These are phyloP conservation scores for Oleoguttula mirabilis DNA, from an alignment of 495 filamentous ascomycete species.

Conservation along the genomic window DNA sequence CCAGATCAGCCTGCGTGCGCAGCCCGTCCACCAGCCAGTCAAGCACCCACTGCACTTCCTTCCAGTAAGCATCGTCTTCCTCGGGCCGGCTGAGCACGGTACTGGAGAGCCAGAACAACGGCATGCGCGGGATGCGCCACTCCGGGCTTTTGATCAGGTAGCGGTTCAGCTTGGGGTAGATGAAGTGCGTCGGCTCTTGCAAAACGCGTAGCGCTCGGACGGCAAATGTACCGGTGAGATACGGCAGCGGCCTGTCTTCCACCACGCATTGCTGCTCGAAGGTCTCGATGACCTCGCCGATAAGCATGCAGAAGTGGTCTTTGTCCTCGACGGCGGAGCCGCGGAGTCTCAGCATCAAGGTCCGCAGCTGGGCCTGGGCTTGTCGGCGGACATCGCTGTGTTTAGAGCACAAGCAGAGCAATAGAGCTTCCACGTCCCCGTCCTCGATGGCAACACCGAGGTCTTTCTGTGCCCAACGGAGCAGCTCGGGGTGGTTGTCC, in stretches of 20 bases:
- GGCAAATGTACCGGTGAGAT: constrained; percentile 61
- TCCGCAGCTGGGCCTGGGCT: constrained; percentile 53
- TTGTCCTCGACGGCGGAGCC: constrained; percentile 60
- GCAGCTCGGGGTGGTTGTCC: constrained; percentile 47
- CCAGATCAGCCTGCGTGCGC: constrained; percentile 54
- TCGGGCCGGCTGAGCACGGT: constrained; percentile 58
- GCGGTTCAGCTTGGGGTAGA: constrained; percentile 78
- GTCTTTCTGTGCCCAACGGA: constrained; percentile 62
- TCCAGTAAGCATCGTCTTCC: constrained; percentile 59
- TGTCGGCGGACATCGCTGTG: constrained; percentile 62
- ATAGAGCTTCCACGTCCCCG: constrained; percentile 51
- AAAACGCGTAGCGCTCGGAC: constrained; percentile 55
- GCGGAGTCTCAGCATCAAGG: constrained; percentile 43
- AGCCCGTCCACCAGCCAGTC: constrained; percentile 61
- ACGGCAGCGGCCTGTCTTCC: constrained; percentile 44
- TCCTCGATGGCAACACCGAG: constrained; percentile 62
- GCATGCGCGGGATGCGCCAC: constrained; percentile 64
- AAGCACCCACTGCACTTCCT: constrained; percentile 71
- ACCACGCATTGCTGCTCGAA: constrained; percentile 33
- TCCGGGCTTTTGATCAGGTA: constrained; percentile 64
- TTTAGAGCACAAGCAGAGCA: constrained; percentile 63
- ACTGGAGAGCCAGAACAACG: constrained; percentile 57
- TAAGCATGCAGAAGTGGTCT: constrained; percentile 59
- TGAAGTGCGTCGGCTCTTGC: constrained; percentile 61
- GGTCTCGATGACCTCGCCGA: constrained; percentile 68